Conservation (phyloP, 179 eudicot genomes). For the Corrigiola litoralis region DNA sequence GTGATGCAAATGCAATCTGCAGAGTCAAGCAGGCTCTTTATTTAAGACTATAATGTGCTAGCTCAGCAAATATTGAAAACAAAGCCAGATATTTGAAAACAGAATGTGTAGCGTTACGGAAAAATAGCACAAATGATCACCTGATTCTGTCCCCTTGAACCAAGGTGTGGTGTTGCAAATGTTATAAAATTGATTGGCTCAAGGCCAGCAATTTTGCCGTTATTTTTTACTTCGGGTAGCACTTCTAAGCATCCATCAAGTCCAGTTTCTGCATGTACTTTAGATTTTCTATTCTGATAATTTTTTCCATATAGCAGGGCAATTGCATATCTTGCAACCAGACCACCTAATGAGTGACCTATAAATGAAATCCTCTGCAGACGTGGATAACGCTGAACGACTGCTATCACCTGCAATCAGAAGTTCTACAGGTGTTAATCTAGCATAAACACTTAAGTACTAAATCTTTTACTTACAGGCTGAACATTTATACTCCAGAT, state of each 20-base stretch:
- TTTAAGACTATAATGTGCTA: no score
- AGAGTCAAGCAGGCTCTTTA: no score
- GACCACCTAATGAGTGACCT: conserved; percentile 86
- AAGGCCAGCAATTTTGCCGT: conserved; percentile 72
- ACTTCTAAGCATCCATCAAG: conserved; percentile 22
- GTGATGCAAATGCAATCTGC: no score
- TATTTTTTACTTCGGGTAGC: conserved; percentile 30
- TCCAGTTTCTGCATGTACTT: conserved; percentile 21
- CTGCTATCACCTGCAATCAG: conserved; percentile 62
- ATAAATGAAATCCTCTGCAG: conserved; percentile 77
- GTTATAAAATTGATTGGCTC: conserved; percentile 91
- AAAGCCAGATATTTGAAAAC: no score
- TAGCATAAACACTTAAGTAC: no score
- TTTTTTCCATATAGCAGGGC: conserved; percentile 54
- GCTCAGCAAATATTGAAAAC: no score
- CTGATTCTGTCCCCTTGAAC: conserved; percentile 90
- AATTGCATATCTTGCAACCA: conserved; percentile 83
- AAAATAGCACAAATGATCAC: conserved; percentile 23
- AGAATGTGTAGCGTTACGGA: no score
- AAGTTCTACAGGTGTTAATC: neutral
- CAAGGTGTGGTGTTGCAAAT: conserved; percentile 89
- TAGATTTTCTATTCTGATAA: conserved; percentile 13
- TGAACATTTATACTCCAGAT: no score
- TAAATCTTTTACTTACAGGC: no score
- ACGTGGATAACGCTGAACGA: conserved; percentile 46